phyloP scores from a whole-genome alignment of 1,139 yeast species.

The Suzukiozyma palmioleophila region DNA sequence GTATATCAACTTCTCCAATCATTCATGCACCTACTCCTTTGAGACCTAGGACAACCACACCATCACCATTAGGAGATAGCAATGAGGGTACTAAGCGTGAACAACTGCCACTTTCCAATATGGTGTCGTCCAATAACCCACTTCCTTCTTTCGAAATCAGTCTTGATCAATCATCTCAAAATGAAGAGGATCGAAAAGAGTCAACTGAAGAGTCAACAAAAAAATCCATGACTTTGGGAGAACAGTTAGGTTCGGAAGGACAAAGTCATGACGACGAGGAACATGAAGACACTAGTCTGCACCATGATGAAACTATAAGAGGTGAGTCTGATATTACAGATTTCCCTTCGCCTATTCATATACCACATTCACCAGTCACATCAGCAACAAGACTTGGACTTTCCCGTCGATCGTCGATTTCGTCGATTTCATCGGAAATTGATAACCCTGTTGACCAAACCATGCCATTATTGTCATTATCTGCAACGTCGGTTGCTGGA shows the following conservation, averaged over 20 bases:
- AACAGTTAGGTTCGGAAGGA: too few species aligned
- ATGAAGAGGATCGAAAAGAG: background rate
- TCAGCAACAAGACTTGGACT: constrained; percentile 5
- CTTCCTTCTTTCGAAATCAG: constrained; percentile 1
- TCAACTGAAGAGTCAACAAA: too few species aligned
- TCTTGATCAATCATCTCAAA: background rate
- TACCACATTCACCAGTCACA: constrained; percentile 9
- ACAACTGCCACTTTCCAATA: background rate
- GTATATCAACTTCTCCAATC: too few species aligned
- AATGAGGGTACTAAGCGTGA: background rate
- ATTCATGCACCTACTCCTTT: background rate
- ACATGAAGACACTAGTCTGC: too few species aligned
- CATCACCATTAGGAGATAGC: constrained; percentile 5
- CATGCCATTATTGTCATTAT: constrained; percentile 32
- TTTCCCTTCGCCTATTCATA: constrained; percentile 7
- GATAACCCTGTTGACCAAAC: constrained; percentile 33
- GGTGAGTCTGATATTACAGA: constrained; percentile 17
- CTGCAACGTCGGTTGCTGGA: constrained; percentile 23
- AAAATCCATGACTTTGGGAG: too few species aligned
- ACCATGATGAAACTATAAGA: background rate
- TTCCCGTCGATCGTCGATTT: constrained; percentile 17
- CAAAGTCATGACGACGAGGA: too few species aligned
- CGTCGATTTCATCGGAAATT: constrained; percentile 18
- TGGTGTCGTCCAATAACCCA: background rate
- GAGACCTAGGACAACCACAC: background rate